A percentile compares a stretch with the other conserved stretches of the same genome.
Evolutionary conservation across 306 rosid genomes (phyloP).

Genomic region (apple (Malus domestica)): DNA sequence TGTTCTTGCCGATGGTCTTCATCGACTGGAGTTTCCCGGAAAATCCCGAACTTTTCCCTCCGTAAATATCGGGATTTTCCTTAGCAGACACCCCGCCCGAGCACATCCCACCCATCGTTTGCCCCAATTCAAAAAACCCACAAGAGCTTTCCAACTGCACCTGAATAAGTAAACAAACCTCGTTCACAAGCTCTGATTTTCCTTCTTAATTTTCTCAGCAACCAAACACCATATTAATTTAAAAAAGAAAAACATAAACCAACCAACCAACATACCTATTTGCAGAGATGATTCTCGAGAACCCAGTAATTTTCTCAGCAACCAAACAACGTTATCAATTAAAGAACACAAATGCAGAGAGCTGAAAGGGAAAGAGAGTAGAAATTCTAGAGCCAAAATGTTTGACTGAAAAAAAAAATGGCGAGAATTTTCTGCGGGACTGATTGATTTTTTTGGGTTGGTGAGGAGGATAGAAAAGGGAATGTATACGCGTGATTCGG

Average conservation of each 20-base stretch:
- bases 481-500: slow-evolving; percentile 19
- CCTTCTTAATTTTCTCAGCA: neutral
- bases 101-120: slow-evolving; percentile 74
- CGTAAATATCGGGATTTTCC: slow-evolving; percentile 27
- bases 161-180: neutral
- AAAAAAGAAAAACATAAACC: neutral
- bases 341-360: neutral
- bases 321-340: neutral
- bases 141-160: neutral
- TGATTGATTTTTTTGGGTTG: neutral
- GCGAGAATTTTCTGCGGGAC: slow-evolving; percentile 14
- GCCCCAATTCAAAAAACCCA: neutral
- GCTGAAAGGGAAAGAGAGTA: neutral
- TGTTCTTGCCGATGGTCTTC: slow-evolving; percentile 16
- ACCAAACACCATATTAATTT: neutral
- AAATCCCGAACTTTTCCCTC: slow-evolving; percentile 28
- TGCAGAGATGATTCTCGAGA: neutral
- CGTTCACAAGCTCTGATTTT: neutral
- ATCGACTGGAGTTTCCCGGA: slow-evolving; percentile 40
- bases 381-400: neutral
- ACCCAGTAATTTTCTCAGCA: neutral
- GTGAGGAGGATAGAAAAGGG: neutral
- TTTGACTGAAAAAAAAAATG: slow-evolving; percentile 7
- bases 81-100: slow-evolving; percentile 41
- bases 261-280: neutral